Conservation (phyloP, 768 basidiomycete genomes). For the Podaxis pistillaris region DNA sequence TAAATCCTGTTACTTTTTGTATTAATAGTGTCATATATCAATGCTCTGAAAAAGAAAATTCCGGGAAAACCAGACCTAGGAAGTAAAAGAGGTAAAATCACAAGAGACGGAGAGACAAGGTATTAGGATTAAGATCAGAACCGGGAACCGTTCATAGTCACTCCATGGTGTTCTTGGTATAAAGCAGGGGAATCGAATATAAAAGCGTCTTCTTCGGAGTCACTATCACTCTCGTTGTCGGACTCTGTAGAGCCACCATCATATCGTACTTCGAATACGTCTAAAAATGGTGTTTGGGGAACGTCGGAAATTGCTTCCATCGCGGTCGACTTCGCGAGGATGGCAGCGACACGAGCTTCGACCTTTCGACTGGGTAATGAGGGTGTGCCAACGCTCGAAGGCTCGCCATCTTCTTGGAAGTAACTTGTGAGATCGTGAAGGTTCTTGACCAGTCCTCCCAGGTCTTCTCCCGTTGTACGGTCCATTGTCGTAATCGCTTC, state of each 20-base stretch:
- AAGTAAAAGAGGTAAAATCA: not conserved
- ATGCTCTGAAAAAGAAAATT: not conserved
- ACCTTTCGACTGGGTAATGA: slow-evolving; percentile 56
- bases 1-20: slow-evolving; percentile 13
- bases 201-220: slow-evolving; percentile 58
- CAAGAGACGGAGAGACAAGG: not conserved
- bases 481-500: slow-evolving; percentile 38
- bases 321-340: slow-evolving; percentile 76
- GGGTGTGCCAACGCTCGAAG: slow-evolving; percentile 26
- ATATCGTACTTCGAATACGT: slow-evolving; percentile 65
- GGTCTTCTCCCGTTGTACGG: slow-evolving; percentile 52
- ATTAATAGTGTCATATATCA: not conserved
- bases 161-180: slow-evolving; percentile 15
- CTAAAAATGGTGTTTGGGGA: slow-evolving; percentile 79
- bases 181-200: slow-evolving; percentile 55
- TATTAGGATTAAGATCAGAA: slow-evolving; percentile 6
- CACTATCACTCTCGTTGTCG: slow-evolving; percentile 46
- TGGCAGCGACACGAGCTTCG: slow-evolving; percentile 79
- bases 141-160: slow-evolving; percentile 1
- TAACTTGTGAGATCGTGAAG: slow-evolving; percentile 74
- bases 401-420: slow-evolving; percentile 53
- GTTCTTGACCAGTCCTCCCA: slow-evolving; percentile 77
- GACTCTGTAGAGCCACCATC: slow-evolving; percentile 45
- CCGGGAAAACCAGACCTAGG: not conserved
- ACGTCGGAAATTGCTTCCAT: slow-evolving; percentile 48